Conservation (phyloP, 805 yeast genomes). For the Sugiyamaella lignohabitans region DNA sequence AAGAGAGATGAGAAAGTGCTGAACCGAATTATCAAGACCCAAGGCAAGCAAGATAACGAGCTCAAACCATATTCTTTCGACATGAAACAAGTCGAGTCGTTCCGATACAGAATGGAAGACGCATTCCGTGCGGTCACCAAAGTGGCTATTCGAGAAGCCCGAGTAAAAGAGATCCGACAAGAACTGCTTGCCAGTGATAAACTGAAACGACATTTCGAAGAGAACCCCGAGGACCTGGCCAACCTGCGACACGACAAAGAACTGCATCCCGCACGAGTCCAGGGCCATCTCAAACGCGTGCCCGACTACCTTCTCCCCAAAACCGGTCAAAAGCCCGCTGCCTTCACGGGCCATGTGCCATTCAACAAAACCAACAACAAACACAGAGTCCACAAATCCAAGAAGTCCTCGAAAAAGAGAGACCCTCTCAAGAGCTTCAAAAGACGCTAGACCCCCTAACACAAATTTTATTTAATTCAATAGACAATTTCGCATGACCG, state of each 20-base stretch:
- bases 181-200: slow-evolving; percentile 86
- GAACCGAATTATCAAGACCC: slow-evolving; percentile 68
- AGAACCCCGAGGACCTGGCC: slow-evolving; percentile 89
- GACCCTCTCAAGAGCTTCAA: slow-evolving; percentile 60
- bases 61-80: slow-evolving; percentile 78
- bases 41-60: slow-evolving; percentile 39
- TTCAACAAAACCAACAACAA: slow-evolving; percentile 22
- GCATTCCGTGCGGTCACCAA: slow-evolving; percentile 93
- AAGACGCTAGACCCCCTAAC: too few relatives aligned
- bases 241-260: slow-evolving; percentile 89
- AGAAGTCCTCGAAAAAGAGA: slow-evolving; percentile 28
- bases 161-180: slow-evolving; percentile 78
- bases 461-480: too few relatives aligned
- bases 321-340: slow-evolving; percentile 19
- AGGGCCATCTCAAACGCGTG: slow-evolving; percentile 80
- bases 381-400: slow-evolving; percentile 19
- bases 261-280: slow-evolving; percentile 73
- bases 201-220: slow-evolving; percentile 90
- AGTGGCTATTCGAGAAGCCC: slow-evolving; percentile 85
- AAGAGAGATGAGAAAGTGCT: slow-evolving; percentile 83
- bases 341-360: slow-evolving; percentile 20
- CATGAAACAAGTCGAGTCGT: slow-evolving; percentile 85
- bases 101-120: slow-evolving; percentile 94
- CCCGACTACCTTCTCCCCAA: slow-evolving; percentile 89
- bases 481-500: not conserved